A percentile compares a stretch with the other conserved stretches of the same genome.
These are phyloP conservation scores for Durio zibethinus DNA, from an alignment of 345 rosid species.

Conservation along the genomic window DNA sequence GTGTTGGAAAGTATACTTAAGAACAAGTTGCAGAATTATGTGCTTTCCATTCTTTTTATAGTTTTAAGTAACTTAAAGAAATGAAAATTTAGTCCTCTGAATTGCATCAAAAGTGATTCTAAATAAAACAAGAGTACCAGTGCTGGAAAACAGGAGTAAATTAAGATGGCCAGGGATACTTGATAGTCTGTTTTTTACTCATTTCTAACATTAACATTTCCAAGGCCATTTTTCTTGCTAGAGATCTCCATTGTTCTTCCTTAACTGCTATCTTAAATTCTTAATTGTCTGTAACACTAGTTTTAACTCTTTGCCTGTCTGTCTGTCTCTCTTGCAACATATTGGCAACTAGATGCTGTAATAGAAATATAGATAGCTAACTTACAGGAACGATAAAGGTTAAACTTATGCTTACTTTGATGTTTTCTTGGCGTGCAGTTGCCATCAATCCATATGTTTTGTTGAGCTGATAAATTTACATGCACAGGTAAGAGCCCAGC, in stretches of 20 bases:
- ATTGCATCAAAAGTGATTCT: neutral
- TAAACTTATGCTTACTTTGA: conserved; percentile 26
- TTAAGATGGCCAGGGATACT: neutral
- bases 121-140: neutral
- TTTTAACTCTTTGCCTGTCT: neutral
- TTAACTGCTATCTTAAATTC: neutral
- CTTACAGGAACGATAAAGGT: neutral
- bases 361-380: neutral
- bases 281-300: neutral
- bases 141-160: neutral
- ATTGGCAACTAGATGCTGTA: neutral
- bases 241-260: neutral
- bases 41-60: neutral
- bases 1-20: too few relatives aligned
- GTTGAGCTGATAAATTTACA: neutral
- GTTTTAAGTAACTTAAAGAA: neutral
- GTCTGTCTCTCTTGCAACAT: neutral
- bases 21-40: neutral
- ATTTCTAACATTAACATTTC: neutral
- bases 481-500: neutral
- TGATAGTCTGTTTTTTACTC: neutral
- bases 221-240: neutral
- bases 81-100: neutral
- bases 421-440: conserved; percentile 7
- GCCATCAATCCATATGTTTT: conserved; percentile 9